Evolutionary conservation across 352 stramenopile species (phyloP), one percentile per base, ranked within the genome.

Genomic region (Phytopythium helicoides): DNA sequence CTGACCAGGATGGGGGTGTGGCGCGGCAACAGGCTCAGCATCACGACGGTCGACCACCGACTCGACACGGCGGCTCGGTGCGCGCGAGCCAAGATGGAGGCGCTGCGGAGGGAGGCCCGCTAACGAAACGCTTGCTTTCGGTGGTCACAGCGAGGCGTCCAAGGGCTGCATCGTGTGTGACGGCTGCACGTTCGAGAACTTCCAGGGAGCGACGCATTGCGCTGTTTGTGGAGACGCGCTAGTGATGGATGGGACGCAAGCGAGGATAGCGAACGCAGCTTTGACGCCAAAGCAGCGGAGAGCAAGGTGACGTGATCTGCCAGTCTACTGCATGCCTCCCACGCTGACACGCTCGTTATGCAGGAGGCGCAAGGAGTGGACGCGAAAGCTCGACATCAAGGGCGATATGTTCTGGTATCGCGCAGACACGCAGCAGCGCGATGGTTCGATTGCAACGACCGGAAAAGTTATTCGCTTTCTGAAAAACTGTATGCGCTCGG

Each of bases 101-200:
- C 5, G 28, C 28, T 33, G 28, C 28, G 28, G 28, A 9, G 5
- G 28, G 9, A 5, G 28, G 5, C 28, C 6, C 26, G 31, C 33
- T 54, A 7, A 54, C 18, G 21, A 33, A 33, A 33, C 28, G 9
- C 28, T 33, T 33, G 28, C 28, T 33, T 33, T 33, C 28, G 28
- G 28, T 33, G 28, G 28, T 9, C 9, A 18, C 21, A 71, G 71
- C 15, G 72, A 86, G 56, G 72, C 75, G 3, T 61, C 75, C 14
- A 77, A 76, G 36, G 75, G 75, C 11, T 83, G 68, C 52, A 54
- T 73, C 11, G 49, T 52, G 21, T 86, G 75, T 50, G 23, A 33
- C 21, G 59, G 82, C 37, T 86, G 75, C 33, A 66, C 62, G 47
- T 86, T 86, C 48, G 72, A 79, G 54, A 86, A 86, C 65, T 86